Base-by-base conservation (phyloP, 495 filamentous ascomycete genomes). In the Immersiella caudata region DNA sequence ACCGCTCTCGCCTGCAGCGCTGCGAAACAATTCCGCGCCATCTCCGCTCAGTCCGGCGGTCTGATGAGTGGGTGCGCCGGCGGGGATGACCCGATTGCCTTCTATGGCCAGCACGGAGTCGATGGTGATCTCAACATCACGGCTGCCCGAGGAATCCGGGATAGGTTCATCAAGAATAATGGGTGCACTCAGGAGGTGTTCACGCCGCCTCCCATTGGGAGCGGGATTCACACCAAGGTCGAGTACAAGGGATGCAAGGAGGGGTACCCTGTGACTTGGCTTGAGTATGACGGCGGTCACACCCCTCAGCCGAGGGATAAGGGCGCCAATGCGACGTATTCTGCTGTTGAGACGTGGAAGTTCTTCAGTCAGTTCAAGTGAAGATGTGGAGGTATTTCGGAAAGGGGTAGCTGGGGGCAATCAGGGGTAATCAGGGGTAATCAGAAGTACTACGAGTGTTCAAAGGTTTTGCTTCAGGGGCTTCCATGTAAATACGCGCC, bases 1-100 rank as follows among this genome's bases (percentile, higher is more conserved):
- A 81, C 77, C 52, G 67, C 78, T 1, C 65, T 83, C 26, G 80
- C 81, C 11, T 83, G 81, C 51, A 67, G 76, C 1, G 71, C 71
- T 6, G 69, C 74, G 0, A 73, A 77, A 29, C 68, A 73, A n/a
- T 76, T 82, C 68, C 77, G 75, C 29, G 81, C 79, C 12, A 79
- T 83, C 12, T 76, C 78, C 24, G 76, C 75, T 0, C 60, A 81
- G 24, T 81, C 78, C 6, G 81, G 67, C 1, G 54, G 25, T 1
- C 5, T 21, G 3, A 25, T 68, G 0, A 52, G 75, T 54, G 80
- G 80, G 2, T 81, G 80, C 66, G 67, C 60, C 1, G 75, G 73
- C 1, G 80, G 80, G 16, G 72, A 59, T 16, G 69, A 78, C 24
- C 79, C 80, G 18, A 72, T 82, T 9, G 79, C 80, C 4, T 80